Evolutionary conservation across 306 rosid species (phyloP).

Genomic region (Elaeagnus macrophylla): DNA sequence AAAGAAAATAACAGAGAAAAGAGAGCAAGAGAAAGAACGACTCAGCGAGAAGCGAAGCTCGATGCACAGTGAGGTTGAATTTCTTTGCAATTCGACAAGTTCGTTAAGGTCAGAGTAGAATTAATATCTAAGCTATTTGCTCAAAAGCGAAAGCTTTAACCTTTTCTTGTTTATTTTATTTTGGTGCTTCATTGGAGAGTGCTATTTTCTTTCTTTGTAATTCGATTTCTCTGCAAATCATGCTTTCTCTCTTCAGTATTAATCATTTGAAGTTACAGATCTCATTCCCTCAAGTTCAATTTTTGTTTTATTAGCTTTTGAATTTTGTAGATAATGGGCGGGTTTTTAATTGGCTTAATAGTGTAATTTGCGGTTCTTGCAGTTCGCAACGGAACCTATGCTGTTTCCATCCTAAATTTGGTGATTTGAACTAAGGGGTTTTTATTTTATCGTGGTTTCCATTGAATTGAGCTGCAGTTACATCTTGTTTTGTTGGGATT

Average conservation of each 20-base stretch:
- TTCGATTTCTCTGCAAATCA: constrained; percentile 21
- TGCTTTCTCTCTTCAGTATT: constrained; percentile 19
- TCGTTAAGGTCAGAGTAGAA: constrained; percentile 49
- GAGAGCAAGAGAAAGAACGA: background rate
- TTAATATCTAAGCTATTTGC: constrained; percentile 30
- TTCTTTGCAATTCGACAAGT: constrained; percentile 54
- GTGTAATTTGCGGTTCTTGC: constrained; percentile 36
- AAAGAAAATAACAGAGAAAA: background rate
- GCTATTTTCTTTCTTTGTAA: constrained; percentile 13
- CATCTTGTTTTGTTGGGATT: constrained; percentile 24
- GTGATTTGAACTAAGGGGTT: constrained; percentile 51
- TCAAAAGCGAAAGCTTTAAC: constrained; percentile 8
- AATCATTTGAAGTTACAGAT: constrained; percentile 43
- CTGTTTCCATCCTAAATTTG: constrained; percentile 21
- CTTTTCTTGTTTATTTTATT: constrained; percentile 22
- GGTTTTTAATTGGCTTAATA: constrained; percentile 33
- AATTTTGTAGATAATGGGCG: constrained; percentile 38
- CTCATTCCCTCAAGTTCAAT: constrained; percentile 45
- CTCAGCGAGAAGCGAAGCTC: constrained; percentile 18
- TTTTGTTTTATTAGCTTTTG: constrained; percentile 30
- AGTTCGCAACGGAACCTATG: constrained; percentile 20
- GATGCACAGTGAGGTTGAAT: constrained; percentile 43
- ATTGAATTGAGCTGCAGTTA: constrained; percentile 27
- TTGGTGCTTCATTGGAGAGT: constrained; percentile 41
- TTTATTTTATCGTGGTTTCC: constrained; percentile 35